Percentiles rank a stretch among this genome's conserved stretches.
Evolutionary conservation across 2,329 filamentous ascomycete species (phyloP).

Genomic region (Colletotrichum camelliae): DNA sequence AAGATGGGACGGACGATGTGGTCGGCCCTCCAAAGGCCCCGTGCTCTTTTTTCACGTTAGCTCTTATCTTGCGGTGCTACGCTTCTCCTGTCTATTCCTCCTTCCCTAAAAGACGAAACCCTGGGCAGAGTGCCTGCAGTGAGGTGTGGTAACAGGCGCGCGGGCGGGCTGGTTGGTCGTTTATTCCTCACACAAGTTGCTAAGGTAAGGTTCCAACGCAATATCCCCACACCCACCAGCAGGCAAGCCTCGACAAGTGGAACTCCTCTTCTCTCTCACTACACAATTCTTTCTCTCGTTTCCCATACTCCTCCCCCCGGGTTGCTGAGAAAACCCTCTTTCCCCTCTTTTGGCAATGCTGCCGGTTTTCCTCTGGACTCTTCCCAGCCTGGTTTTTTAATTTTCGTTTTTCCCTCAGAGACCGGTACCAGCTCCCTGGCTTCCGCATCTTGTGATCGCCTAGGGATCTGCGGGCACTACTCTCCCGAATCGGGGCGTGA

Average conservation of each 20-base stretch:
- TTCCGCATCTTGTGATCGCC: slow-evolving; percentile 1
- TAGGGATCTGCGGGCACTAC: not conserved
- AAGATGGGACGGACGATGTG: not conserved
- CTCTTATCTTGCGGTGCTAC: not conserved
- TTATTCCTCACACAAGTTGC: slow-evolving; percentile 13
- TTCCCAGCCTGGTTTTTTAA: not conserved
- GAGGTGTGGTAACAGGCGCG: not conserved
- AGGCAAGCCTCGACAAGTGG: slow-evolving; percentile 21
- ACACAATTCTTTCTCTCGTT: slow-evolving; percentile 20
- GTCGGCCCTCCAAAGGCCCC: not conserved
- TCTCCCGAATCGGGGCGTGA: slow-evolving; percentile 13
- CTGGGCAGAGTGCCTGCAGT: not conserved
- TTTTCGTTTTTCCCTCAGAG: not conserved
- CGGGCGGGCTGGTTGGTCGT: not conserved
- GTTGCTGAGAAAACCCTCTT: not conserved
- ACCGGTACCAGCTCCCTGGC: not conserved
- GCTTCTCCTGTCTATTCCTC: not conserved
- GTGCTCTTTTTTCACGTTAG: not conserved
- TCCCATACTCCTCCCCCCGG: not conserved
- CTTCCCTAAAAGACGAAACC: not conserved
- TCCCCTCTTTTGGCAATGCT: not conserved
- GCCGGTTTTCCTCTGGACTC: not conserved
- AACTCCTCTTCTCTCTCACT: slow-evolving; percentile 8
- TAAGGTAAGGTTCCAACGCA: slow-evolving; percentile 3
- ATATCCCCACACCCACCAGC: slow-evolving; percentile 21